These are phyloP conservation scores for Lycium ferocissimum DNA, from an alignment of 257 asterid species.

Conservation along the genomic window DNA sequence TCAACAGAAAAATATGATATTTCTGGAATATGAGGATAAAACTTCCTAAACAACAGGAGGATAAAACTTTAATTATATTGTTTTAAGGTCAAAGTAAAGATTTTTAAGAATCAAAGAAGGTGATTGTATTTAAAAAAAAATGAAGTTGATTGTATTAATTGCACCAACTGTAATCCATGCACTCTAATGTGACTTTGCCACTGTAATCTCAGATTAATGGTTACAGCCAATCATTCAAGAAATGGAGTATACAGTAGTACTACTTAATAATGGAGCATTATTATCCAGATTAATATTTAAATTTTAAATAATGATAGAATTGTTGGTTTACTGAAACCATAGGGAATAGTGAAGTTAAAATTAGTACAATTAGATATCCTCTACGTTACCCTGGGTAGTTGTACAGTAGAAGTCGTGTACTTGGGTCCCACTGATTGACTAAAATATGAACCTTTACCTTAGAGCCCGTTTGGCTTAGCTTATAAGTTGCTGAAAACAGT, in stretches of 20 bases:
- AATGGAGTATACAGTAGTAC: neutral
- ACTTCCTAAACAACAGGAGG: neutral
- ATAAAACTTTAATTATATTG: neutral
- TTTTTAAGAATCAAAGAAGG: neutral
- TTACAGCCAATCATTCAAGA: neutral
- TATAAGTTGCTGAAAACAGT: too few species aligned
- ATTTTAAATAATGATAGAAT: neutral
- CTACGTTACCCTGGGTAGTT: too few species aligned
- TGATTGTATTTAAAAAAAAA: neutral
- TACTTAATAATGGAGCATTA: neutral
- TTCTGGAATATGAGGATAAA: neutral
- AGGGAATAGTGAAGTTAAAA: too few species aligned
- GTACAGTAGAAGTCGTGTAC: neutral
- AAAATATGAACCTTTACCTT: neutral
- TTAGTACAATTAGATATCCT: too few species aligned
- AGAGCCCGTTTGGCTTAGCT: too few species aligned
- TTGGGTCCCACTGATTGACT: neutral
- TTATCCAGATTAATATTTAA: neutral
- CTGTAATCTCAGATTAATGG: neutral
- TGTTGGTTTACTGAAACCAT: neutral
- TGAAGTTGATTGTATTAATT: neutral
- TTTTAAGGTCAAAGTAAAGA: neutral
- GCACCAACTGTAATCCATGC: neutral
- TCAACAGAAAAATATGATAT: neutral
- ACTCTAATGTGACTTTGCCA: neutral